These are phyloP conservation scores for Sporothrix inflata DNA, from an alignment of 2,329 filamentous ascomycete species.

Conservation along the genomic window DNA sequence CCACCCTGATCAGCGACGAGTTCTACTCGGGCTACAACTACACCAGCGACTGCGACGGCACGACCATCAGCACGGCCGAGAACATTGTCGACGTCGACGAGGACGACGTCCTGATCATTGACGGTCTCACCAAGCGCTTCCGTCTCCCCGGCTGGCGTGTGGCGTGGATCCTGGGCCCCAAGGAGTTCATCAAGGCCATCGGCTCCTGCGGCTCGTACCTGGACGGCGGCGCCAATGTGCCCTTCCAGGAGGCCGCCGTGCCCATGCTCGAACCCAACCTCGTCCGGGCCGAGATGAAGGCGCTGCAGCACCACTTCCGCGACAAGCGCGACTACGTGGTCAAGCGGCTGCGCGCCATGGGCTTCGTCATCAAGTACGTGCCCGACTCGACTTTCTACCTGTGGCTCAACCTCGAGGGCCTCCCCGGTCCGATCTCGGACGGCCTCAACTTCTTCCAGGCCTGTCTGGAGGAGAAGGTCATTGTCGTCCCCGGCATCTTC, in stretches of 20 bases:
- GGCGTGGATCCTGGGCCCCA: constrained; percentile 93
- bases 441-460: constrained; percentile 97
- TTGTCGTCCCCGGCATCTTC: constrained; percentile 96
- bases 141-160: constrained; percentile 95
- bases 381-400: constrained; percentile 96
- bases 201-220: constrained; percentile 92
- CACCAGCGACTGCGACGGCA: constrained; percentile 86
- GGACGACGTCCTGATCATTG: constrained; percentile 91
- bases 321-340: constrained; percentile 93
- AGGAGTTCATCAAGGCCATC: constrained; percentile 94
- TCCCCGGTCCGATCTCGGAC: constrained; percentile 83
- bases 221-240: constrained; percentile 90
- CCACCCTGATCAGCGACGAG: constrained; percentile 92
- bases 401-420: constrained; percentile 67
- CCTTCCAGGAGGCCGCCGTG: constrained; percentile 92
- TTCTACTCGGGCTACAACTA: constrained; percentile 98
- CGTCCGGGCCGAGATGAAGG: constrained; percentile 83
- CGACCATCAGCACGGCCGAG: constrained; percentile 83
- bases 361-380: constrained; percentile 80
- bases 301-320: constrained; percentile 85
- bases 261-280: constrained; percentile 87
- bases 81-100: constrained; percentile 89
- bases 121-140: constrained; percentile 96
- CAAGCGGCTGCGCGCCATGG: constrained; percentile 76
- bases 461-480: constrained; percentile 90